Percentiles rank a stretch among this genome's conserved stretches.
Evolutionary conservation across 163 green algal species (phyloP).

Genomic region (Chlorella variabilis): DNA sequence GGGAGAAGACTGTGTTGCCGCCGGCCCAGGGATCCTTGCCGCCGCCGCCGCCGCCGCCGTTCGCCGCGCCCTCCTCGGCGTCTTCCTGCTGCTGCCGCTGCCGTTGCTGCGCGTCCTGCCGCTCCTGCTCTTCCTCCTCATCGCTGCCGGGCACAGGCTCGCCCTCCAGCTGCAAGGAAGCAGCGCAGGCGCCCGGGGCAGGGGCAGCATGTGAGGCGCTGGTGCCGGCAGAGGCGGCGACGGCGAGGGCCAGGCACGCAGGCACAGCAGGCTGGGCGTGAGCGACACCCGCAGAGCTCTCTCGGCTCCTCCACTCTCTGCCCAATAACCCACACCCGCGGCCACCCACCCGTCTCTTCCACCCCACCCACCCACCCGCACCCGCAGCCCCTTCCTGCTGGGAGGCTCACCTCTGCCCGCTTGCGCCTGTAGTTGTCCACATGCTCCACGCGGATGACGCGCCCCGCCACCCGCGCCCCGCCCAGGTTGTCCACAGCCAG

Average conservation of each 20-base stretch:
- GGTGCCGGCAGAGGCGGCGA: no score
- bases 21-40: constrained; percentile 41
- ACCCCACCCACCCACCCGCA: no score
- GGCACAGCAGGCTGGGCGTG: background rate
- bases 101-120: background rate
- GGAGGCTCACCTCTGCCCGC: constrained; percentile 65
- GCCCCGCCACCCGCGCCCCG: constrained; percentile 82
- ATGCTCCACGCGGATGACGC: constrained; percentile 93
- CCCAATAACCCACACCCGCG: no score
- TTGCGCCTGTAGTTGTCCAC: constrained; percentile 96
- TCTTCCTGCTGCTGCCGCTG: background rate
- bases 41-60: background rate
- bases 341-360: no score
- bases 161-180: constrained; percentile 50
- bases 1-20: constrained; percentile 7
- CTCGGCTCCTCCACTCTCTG: no score
- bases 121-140: constrained; percentile 45
- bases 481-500: constrained; percentile 98
- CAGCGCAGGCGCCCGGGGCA: no score
- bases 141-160: constrained; percentile 43
- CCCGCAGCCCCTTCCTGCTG: no score
- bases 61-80: background rate
- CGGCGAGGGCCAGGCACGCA: background rate
- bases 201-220: no score
- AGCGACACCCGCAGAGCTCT: no score